Evolutionary conservation across 2,329 filamentous ascomycete species (phyloP).

Genomic region (Penicillium sumatraense): DNA sequence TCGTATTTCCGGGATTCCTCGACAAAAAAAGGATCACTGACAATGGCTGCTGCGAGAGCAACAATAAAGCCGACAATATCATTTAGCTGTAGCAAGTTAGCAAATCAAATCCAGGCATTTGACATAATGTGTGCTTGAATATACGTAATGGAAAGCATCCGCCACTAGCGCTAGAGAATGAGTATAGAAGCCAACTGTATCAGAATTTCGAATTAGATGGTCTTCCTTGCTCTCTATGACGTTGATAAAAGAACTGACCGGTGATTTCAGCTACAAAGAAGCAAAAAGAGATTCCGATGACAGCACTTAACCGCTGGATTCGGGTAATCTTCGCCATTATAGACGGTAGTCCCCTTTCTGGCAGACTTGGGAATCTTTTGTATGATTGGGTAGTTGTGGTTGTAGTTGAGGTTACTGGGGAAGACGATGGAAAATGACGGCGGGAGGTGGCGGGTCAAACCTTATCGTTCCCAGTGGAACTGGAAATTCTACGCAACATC

Average conservation of each 20-base stretch:
- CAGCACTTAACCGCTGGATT: slow-evolving; percentile 17
- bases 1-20: slow-evolving; percentile 45
- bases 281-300: slow-evolving; percentile 21
- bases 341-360: neutral
- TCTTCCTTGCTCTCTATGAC: neutral
- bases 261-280: slow-evolving; percentile 27
- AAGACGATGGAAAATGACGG: neutral
- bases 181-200: slow-evolving; percentile 67
- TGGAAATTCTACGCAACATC: no score
- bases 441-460: neutral
- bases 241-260: slow-evolving; percentile 2
- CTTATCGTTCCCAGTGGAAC: no score
- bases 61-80: slow-evolving; percentile 71
- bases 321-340: slow-evolving; percentile 5
- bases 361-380: neutral
- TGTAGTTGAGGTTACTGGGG: neutral
- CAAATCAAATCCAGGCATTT: slow-evolving; percentile 42
- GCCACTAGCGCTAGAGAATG: slow-evolving; percentile 71
- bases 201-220: neutral
- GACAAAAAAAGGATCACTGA: neutral
- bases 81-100: slow-evolving; percentile 57
- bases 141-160: slow-evolving; percentile 76
- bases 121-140: slow-evolving; percentile 23
- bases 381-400: neutral
- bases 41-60: slow-evolving; percentile 58